Evolutionary conservation across 2,329 filamentous ascomycete genomes (phyloP), one percentile per base, ranked within the genome.

Genomic region (Ambrosiella xylebori): DNA sequence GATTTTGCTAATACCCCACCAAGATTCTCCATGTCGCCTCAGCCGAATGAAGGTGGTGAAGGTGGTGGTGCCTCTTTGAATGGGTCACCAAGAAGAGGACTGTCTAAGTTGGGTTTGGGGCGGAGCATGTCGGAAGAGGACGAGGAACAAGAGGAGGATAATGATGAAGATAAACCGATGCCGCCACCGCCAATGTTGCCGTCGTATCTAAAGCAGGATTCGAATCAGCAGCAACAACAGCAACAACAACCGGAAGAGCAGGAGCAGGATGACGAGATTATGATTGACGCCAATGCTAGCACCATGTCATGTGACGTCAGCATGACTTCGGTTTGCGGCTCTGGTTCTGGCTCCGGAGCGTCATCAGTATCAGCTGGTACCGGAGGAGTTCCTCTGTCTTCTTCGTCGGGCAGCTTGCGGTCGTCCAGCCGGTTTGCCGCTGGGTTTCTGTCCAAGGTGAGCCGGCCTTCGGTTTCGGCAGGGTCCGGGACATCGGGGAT

Each of bases 1-100:
- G 93, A 97, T 67, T 96, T 91, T 67, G 87, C 91, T 66, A 88
- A 88, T 71, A 96, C 91, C 2, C 91, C 93, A 51, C 58, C 58
- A 2, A 54, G 58, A 17, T 60, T 60, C 44, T 60, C 58, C n/a
- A 57, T 57, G 55, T 60, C 58, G 12, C 58, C 55, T 44, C 49
- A 38, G 11, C 50, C 12, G 17, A 19, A 27, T n/a, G 17, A 35
- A 19, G 17, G 19, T 27, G 52, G 52, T 41, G 40, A n/a, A 47
- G 44, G 44, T 15, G 19, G 44, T 54, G 52, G 15, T 54, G 40
- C 52, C n/a, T 38, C 38, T 38, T 15, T 19, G 37, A 15, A 15
- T 13, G 38, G 19, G 27, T 41, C 27, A 1, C 27, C 27, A 3
- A 27, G 27, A 27, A 27, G 27, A 27, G 27, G 27, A 3, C 27